Conservation (phyloP, 768 basidiomycete genomes). For the Lactarius evosmus region DNA sequence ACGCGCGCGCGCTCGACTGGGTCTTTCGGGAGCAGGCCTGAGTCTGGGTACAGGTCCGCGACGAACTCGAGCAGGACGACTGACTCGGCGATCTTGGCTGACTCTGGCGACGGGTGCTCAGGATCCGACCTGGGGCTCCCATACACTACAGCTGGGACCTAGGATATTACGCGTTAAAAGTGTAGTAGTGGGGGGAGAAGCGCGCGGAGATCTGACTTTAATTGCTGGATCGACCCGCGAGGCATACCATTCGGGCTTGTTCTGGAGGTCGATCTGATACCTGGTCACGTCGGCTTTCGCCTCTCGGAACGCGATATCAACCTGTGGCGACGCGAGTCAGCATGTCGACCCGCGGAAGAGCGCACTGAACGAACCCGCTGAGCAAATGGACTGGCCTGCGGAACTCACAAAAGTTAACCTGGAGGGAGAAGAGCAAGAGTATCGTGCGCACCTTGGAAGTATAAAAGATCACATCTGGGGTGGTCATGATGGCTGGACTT, state of each 20-base stretch:
- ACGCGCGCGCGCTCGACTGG: conserved; percentile 51
- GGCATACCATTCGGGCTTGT: conserved; percentile 68
- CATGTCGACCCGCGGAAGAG: neutral
- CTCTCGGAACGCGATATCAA: conserved; percentile 57
- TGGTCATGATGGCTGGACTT: neutral
- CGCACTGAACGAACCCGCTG: conserved; percentile 41
- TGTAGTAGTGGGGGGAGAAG: too few species aligned
- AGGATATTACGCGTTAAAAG: neutral
- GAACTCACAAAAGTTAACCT: neutral
- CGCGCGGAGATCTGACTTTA: conserved; percentile 43
- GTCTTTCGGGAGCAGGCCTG: conserved; percentile 48
- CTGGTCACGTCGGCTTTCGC: conserved; percentile 45
- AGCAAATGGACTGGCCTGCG: conserved; percentile 51
- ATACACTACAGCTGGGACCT: conserved; percentile 59
- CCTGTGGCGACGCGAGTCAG: conserved; percentile 35
- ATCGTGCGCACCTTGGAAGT: conserved; percentile 27
- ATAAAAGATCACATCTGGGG: conserved; percentile 41
- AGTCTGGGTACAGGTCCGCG: conserved; percentile 50
- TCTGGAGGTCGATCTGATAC: conserved; percentile 54
- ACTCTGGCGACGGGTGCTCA: conserved; percentile 51
- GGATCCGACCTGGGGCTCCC: conserved; percentile 56
- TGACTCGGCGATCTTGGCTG: conserved; percentile 57
- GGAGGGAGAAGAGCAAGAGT: neutral
- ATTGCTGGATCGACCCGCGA: conserved; percentile 57
- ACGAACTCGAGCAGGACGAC: conserved; percentile 60